Evolutionary conservation across 495 filamentous ascomycete species (phyloP).

Genomic region (Aspergillus steynii): DNA sequence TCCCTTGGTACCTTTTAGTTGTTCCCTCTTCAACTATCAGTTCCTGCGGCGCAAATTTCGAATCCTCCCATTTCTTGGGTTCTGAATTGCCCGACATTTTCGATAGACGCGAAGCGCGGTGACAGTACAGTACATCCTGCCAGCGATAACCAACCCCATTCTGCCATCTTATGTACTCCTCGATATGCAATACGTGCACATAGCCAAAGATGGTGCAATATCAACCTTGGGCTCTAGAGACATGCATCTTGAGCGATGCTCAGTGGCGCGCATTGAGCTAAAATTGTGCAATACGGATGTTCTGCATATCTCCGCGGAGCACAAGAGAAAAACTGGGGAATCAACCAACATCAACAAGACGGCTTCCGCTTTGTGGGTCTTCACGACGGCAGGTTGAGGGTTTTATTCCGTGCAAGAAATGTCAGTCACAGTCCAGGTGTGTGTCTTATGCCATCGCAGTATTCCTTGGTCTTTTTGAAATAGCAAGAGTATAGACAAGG

Average conservation of each 20-base stretch:
- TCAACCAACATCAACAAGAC: too few species aligned
- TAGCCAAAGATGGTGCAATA: not conserved
- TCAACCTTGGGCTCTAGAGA: not conserved
- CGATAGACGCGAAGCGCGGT: not conserved
- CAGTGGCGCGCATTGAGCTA: not conserved
- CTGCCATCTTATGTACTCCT: not conserved
- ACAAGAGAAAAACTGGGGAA: not conserved
- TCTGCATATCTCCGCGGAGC: slow-evolving; percentile 3
- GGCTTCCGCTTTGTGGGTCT: too few species aligned
- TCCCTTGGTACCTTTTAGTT: slow-evolving; percentile 1
- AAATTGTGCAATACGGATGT: not conserved
- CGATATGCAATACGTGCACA: not conserved
- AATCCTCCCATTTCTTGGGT: not conserved
- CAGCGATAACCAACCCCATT: not conserved
- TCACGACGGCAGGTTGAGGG: too few species aligned
- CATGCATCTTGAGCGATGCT: not conserved
- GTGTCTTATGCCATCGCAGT: too few species aligned
- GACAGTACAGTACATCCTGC: not conserved
- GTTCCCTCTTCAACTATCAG: not conserved
- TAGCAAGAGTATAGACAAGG: too few species aligned
- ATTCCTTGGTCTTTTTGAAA: too few species aligned
- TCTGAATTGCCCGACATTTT: not conserved
- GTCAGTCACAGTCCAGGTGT: too few species aligned
- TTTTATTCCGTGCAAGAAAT: too few species aligned
- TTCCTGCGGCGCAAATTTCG: not conserved